These are phyloP conservation scores for Entomortierella beljakovae DNA, from an alignment of 192 early-diverging fungal genomes.

Conservation along the genomic window DNA sequence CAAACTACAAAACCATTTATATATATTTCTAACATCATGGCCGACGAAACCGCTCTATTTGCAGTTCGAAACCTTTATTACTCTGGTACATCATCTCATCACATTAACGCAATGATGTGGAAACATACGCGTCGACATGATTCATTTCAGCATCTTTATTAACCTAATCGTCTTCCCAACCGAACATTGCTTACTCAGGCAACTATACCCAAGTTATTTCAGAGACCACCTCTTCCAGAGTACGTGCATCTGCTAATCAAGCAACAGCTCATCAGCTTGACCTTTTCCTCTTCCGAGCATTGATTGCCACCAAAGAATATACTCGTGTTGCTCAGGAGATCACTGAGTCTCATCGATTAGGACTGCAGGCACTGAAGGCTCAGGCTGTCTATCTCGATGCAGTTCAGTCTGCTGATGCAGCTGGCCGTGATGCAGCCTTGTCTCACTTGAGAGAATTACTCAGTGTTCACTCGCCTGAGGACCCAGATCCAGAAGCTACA, in stretches of 20 bases:
- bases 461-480: constrained; percentile 62
- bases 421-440: constrained; percentile 59
- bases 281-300: constrained; percentile 82
- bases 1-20: not conserved
- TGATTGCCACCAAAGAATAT: constrained; percentile 82
- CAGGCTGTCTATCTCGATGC: constrained; percentile 72
- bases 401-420: constrained; percentile 53
- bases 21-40: constrained; percentile 39
- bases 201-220: constrained; percentile 29
- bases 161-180: not conserved
- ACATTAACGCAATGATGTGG: not conserved
- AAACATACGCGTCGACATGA: not conserved
- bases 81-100: constrained; percentile 45
- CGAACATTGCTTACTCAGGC: constrained; percentile 7
- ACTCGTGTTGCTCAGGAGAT: constrained; percentile 77
- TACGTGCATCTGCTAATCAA: constrained; percentile 78
- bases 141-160: not conserved
- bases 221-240: constrained; percentile 56
- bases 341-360: constrained; percentile 57
- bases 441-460: constrained; percentile 60
- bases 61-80: constrained; percentile 78
- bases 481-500: constrained; percentile 49
- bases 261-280: constrained; percentile 65
- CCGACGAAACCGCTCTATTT: constrained; percentile 67
- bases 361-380: constrained; percentile 74